A percentile compares a stretch with the other conserved stretches of the same genome.
phyloP scores from a whole-genome alignment of 2,329 filamentous ascomycete genomes.

The Colletotrichum nymphaeae region DNA sequence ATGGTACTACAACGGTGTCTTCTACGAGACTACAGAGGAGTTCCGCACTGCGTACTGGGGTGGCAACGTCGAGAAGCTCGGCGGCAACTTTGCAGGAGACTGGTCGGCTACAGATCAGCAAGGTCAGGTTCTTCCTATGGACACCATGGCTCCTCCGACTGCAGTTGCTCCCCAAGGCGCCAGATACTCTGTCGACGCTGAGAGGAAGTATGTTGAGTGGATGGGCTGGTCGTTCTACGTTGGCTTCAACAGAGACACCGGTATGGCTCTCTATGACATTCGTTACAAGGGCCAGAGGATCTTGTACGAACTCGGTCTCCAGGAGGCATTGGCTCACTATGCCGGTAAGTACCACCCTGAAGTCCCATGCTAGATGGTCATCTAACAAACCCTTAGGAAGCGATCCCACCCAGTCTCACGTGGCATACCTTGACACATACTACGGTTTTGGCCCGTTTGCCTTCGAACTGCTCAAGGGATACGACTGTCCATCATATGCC shows the following conservation, averaged over 20 bases:
- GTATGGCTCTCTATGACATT: conserved; percentile 62
- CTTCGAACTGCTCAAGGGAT: conserved; percentile 58
- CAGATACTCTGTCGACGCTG: conserved; percentile 54
- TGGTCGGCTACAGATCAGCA: conserved; percentile 57
- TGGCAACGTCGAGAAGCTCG: conserved; percentile 57
- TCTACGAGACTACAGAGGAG: conserved; percentile 60
- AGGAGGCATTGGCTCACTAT: conserved; percentile 73
- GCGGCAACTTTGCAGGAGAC: conserved; percentile 58
- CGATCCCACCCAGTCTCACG: conserved; percentile 61
- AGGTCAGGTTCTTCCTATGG: conserved; percentile 48
- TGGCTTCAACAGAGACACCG: conserved; percentile 59
- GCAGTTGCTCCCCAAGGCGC: conserved; percentile 47
- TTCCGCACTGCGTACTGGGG: conserved; percentile 57
- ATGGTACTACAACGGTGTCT: conserved; percentile 66
- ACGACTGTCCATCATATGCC: conserved; percentile 63
- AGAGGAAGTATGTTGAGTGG: conserved; percentile 59
- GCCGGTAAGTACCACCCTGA: conserved; percentile 58
- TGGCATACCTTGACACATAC: conserved; percentile 58
- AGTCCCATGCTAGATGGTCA: conserved; percentile 52
- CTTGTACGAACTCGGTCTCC: conserved; percentile 66
- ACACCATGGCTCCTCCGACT: conserved; percentile 43
- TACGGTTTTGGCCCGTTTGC: conserved; percentile 60
- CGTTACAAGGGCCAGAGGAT: conserved; percentile 65
- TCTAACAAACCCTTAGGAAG: conserved; percentile 43
- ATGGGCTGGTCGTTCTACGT: conserved; percentile 66